These are phyloP conservation scores for Xenoacremonium recifei DNA, from an alignment of 2,329 filamentous ascomycete genomes.

Conservation along the genomic window DNA sequence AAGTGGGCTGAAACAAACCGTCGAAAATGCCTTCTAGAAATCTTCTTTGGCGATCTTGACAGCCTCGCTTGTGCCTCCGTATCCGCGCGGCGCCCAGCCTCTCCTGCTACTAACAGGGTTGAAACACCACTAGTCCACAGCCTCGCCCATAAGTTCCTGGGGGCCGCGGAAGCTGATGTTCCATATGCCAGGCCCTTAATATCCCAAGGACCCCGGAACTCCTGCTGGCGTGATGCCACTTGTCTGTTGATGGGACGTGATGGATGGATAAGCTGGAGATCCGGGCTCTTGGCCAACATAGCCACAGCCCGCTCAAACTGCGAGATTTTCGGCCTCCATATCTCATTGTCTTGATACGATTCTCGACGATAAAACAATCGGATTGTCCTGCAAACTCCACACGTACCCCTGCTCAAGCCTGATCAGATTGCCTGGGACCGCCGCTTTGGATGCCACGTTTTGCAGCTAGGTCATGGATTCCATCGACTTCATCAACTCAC, in stretches of 20 bases:
- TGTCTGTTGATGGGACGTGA: slow-evolving; percentile 16
- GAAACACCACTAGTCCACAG: slow-evolving; percentile 10
- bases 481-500: slow-evolving; percentile 13
- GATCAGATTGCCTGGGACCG: slow-evolving; percentile 12
- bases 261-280: slow-evolving; percentile 8
- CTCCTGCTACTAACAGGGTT: slow-evolving; percentile 1
- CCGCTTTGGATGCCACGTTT: slow-evolving; percentile 14
- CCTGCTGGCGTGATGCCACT: slow-evolving; percentile 15
- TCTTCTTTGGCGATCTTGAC: slow-evolving; percentile 18
- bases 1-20: slow-evolving; percentile 24
- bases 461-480: slow-evolving; percentile 12
- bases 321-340: slow-evolving; percentile 13
- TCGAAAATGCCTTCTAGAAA: slow-evolving; percentile 22
- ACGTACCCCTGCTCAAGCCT: slow-evolving; percentile 14
- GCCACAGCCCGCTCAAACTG: slow-evolving; percentile 15
- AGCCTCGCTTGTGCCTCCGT: slow-evolving; percentile 4
- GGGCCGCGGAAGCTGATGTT: slow-evolving; percentile 10
- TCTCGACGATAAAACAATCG: slow-evolving; percentile 1
- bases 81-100: neutral
- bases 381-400: slow-evolving; percentile 8
- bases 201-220: slow-evolving; percentile 16
- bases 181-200: slow-evolving; percentile 14
- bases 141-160: slow-evolving; percentile 7
- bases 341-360: slow-evolving; percentile 7
- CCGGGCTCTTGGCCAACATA: slow-evolving; percentile 12